Conservation (phyloP, 2,329 filamentous ascomycete species). For the Clonostachys byssicola region DNA sequence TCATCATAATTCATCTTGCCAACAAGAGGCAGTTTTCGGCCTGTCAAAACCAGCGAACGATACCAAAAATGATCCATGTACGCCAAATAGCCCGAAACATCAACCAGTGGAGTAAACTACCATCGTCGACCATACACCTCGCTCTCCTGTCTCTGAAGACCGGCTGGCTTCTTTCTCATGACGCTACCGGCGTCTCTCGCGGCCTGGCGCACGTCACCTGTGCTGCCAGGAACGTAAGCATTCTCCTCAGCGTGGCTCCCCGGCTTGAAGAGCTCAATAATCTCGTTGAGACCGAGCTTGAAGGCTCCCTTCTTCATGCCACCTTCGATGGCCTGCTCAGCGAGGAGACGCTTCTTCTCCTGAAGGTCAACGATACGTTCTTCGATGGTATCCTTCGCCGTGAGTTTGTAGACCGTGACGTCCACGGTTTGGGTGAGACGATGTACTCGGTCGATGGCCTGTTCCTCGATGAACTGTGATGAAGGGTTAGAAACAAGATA, state of each 20-base stretch:
- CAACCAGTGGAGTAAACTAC: constrained; percentile 12
- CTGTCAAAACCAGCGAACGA: too few relatives aligned
- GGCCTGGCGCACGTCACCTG: constrained; percentile 8
- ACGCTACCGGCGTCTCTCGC: constrained; percentile 13
- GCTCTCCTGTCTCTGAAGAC: constrained; percentile 23
- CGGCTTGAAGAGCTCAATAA: constrained; percentile 81
- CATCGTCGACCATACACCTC: constrained; percentile 36
- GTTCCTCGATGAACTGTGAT: constrained; percentile 88
- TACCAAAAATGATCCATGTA: too few relatives aligned
- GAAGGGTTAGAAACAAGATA: background rate
- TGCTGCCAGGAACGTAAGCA: constrained; percentile 2
- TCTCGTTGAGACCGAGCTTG: constrained; percentile 90
- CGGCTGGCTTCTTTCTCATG: constrained; percentile 15
- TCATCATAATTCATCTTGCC: background rate
- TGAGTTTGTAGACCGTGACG: constrained; percentile 93
- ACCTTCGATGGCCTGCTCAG: constrained; percentile 86
- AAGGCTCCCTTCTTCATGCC: constrained; percentile 67
- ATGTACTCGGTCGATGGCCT: constrained; percentile 97
- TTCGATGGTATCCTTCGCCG: constrained; percentile 82
- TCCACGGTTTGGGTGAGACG: constrained; percentile 96
- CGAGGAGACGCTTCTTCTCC: constrained; percentile 86
- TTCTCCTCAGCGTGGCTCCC: constrained; percentile 33
- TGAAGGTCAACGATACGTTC: constrained; percentile 93
- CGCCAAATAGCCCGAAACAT: too few relatives aligned
- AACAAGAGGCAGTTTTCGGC: background rate